Evolutionary conservation across 352 stramenopile genomes (phyloP).

Genomic region (Phytophthora capsici): DNA sequence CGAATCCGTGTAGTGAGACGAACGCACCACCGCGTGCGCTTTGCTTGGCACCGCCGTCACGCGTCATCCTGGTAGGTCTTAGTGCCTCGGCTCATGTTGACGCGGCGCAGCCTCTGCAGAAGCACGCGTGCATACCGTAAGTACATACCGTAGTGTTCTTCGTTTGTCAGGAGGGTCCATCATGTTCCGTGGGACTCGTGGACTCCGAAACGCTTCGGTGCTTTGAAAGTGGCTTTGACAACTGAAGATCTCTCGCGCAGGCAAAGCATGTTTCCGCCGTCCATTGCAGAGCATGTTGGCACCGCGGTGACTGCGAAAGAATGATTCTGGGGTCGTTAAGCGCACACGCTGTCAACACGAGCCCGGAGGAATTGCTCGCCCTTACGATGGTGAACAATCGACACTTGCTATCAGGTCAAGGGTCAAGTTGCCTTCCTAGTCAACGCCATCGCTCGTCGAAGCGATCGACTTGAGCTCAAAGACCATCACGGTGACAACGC

Average conservation of each 20-base stretch:
- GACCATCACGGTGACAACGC: constrained; percentile 5
- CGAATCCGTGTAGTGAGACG: background rate
- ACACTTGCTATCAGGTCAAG: constrained; percentile 30
- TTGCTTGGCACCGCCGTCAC: constrained; percentile 8
- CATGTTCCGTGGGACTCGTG: constrained; percentile 13
- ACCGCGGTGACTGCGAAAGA: constrained; percentile 26
- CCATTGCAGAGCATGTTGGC: constrained; percentile 31
- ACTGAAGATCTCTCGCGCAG: constrained; percentile 21
- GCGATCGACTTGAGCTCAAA: constrained; percentile 7
- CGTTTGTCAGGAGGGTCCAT: constrained; percentile 22
- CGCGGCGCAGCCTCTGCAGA: background rate
- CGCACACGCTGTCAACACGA: constrained; percentile 21
- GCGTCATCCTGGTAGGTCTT: constrained; percentile 6
- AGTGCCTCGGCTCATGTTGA: constrained; percentile 23
- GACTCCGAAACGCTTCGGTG: constrained; percentile 21
- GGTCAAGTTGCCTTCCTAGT: constrained; percentile 4
- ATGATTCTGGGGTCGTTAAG: constrained; percentile 22
- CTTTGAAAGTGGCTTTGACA: constrained; percentile 10
- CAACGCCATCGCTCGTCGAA: background rate
- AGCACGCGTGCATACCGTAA: constrained; percentile 3
- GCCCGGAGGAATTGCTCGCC: constrained; percentile 42
- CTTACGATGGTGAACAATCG: constrained; percentile 38
- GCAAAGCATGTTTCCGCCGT: constrained; percentile 18
- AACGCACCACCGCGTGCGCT: background rate
- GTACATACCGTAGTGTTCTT: constrained; percentile 1